These are phyloP conservation scores for Mycena epipterygia DNA, from an alignment of 768 basidiomycete genomes.

Conservation along the genomic window DNA sequence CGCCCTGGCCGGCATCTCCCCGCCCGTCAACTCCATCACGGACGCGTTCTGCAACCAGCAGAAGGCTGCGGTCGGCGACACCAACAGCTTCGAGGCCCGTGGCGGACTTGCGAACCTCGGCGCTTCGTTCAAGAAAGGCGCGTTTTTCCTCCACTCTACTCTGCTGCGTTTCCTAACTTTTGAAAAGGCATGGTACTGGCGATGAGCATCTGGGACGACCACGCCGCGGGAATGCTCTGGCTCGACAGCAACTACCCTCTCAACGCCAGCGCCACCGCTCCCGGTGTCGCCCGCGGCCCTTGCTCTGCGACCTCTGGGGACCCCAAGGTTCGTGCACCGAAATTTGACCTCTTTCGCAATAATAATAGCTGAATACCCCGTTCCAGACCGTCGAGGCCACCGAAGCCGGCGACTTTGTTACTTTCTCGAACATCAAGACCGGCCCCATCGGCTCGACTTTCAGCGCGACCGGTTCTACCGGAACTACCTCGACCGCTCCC, in stretches of 20 bases:
- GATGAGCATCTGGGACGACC: constrained; percentile 56
- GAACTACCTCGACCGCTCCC: neutral
- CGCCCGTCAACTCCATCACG: constrained; percentile 60
- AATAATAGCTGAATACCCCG: neutral
- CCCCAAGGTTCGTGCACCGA: constrained; percentile 40
- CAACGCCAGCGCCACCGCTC: constrained; percentile 36
- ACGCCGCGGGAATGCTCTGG: constrained; percentile 56
- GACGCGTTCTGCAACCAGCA: constrained; percentile 62
- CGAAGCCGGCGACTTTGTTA: constrained; percentile 44
- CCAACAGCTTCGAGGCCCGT: constrained; percentile 49
- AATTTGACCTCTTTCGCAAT: too few relatives aligned
- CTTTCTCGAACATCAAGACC: constrained; percentile 57
- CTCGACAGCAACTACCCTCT: constrained; percentile 54
- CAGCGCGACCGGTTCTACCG: neutral
- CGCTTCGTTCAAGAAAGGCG: constrained; percentile 42
- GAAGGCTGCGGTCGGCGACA: constrained; percentile 57
- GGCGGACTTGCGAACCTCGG: constrained; percentile 49
- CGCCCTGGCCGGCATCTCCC: constrained; percentile 58
- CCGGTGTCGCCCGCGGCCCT: constrained; percentile 35
- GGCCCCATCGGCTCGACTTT: constrained; percentile 56
- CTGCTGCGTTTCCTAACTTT: too few relatives aligned
- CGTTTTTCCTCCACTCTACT: too few relatives aligned
- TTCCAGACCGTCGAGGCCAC: constrained; percentile 46
- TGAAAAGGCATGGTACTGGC: constrained; percentile 59
- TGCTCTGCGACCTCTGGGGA: constrained; percentile 46